Evolutionary conservation across 2,329 filamentous ascomycete genomes (phyloP).

Genomic region (Fonsecaea erecta): DNA sequence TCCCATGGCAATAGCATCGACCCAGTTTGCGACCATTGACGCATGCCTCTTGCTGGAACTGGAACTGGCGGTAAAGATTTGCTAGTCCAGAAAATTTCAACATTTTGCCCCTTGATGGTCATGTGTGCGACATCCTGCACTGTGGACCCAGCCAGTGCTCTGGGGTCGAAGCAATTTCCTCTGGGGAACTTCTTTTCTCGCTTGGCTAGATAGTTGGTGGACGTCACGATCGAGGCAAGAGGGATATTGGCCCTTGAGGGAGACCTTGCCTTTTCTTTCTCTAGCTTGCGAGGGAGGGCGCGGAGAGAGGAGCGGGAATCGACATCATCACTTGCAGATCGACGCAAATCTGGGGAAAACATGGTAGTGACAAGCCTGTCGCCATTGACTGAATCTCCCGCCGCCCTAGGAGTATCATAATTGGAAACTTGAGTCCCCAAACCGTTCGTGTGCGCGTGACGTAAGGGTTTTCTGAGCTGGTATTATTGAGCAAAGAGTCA

Average conservation of each 20-base stretch:
- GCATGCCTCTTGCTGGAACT: neutral
- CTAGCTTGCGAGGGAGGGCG: neutral
- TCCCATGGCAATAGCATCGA: neutral
- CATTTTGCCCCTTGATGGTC: neutral
- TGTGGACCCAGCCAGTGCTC: neutral
- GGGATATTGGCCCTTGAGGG: neutral
- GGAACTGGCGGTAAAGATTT: neutral
- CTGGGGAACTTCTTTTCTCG: neutral
- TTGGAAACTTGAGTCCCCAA: neutral
- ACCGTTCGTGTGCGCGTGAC: neutral
- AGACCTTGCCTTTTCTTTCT: neutral
- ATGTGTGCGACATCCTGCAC: neutral
- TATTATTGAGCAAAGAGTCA: neutral
- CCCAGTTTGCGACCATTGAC: neutral
- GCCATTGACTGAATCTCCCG: neutral
- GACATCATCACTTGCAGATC: neutral
- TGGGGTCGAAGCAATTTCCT: neutral
- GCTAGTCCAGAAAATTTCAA: neutral
- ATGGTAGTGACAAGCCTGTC: neutral
- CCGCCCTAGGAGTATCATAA: neutral
- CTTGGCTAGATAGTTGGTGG: neutral
- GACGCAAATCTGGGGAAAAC: neutral
- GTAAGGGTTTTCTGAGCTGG: neutral
- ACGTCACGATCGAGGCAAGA: neutral
- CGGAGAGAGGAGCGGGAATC: neutral